Conservation (phyloP, 1,284 basidiomycete species). For the Amylostereum chailletii region DNA sequence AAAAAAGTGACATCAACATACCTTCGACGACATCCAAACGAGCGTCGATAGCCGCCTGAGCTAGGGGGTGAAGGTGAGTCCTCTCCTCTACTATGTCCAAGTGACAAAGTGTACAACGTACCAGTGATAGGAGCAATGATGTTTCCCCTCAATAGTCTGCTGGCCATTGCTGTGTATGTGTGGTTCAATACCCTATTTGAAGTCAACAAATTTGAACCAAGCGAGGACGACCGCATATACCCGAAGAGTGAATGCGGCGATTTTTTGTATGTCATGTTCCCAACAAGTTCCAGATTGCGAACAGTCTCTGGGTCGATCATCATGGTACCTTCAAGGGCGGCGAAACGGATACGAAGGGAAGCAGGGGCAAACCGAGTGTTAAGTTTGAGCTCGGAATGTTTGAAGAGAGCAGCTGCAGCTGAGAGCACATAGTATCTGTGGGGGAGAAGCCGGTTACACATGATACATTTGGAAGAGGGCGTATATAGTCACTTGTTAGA, state of each 20-base stretch:
- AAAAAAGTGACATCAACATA: constrained; percentile 12
- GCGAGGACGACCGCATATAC: constrained; percentile 31
- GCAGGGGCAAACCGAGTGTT: constrained; percentile 62
- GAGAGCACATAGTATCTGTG: constrained; percentile 81
- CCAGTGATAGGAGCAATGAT: constrained; percentile 80
- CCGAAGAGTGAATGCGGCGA: constrained; percentile 65
- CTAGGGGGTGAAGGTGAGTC: constrained; percentile 20
- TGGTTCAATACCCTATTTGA: constrained; percentile 56
- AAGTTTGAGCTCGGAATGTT: constrained; percentile 59
- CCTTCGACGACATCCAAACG: constrained; percentile 83
- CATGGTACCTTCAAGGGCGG: constrained; percentile 81
- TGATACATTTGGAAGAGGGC: constrained; percentile 5
- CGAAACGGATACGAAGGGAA: constrained; percentile 76
- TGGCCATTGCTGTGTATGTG: constrained; percentile 84
- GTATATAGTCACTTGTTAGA: constrained; percentile 63
- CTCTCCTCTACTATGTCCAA: constrained; percentile 1
- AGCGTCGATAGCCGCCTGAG: constrained; percentile 60
- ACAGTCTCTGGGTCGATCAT: constrained; percentile 87
- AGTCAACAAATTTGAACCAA: constrained; percentile 1
- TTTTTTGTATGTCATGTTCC: constrained; percentile 59
- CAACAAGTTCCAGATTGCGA: constrained; percentile 80
- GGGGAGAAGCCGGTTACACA: background rate
- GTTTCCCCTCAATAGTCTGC: constrained; percentile 69
- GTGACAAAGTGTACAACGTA: constrained; percentile 18
- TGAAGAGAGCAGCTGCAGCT: constrained; percentile 79